These are phyloP conservation scores for Alternaria alternata DNA, from an alignment of 2,329 filamentous ascomycete species.

Conservation along the genomic window DNA sequence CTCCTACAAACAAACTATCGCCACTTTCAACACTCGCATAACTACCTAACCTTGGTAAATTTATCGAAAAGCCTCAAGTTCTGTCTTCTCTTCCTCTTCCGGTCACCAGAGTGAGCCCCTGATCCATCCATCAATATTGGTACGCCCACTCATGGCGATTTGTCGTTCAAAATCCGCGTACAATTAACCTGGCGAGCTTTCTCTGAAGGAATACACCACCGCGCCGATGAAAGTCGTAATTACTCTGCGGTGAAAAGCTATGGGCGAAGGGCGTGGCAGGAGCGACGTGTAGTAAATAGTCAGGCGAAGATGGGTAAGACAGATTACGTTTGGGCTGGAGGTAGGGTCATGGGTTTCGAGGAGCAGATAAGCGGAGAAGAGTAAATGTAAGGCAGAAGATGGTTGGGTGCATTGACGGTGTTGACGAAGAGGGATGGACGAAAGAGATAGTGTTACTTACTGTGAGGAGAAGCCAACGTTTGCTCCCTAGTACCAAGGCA, in stretches of 20 bases:
- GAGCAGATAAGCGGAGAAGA: neutral
- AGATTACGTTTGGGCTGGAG: constrained; percentile 6
- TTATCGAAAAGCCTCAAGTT: neutral
- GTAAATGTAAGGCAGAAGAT: neutral
- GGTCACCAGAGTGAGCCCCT: neutral
- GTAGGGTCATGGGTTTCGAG: neutral
- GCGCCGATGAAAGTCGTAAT: neutral
- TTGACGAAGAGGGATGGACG: neutral
- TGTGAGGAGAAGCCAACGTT: neutral
- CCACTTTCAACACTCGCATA: neutral
- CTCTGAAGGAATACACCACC: constrained; percentile 2
- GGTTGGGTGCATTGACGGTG: neutral
- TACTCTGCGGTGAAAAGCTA: neutral
- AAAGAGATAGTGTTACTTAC: neutral
- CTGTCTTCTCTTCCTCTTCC: too few relatives aligned
- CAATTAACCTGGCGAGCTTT: neutral
- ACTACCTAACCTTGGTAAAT: neutral
- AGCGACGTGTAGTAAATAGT: neutral
- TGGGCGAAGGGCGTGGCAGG: constrained; percentile 1
- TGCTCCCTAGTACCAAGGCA: neutral
- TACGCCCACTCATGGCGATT: neutral
- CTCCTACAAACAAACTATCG: neutral
- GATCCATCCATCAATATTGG: neutral
- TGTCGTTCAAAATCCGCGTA: neutral
- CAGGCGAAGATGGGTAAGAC: constrained; percentile 3